Evolutionary conservation across 345 rosid species (phyloP), one percentile per base, ranked within the genome.

Genomic region (Lepidium didymum): DNA sequence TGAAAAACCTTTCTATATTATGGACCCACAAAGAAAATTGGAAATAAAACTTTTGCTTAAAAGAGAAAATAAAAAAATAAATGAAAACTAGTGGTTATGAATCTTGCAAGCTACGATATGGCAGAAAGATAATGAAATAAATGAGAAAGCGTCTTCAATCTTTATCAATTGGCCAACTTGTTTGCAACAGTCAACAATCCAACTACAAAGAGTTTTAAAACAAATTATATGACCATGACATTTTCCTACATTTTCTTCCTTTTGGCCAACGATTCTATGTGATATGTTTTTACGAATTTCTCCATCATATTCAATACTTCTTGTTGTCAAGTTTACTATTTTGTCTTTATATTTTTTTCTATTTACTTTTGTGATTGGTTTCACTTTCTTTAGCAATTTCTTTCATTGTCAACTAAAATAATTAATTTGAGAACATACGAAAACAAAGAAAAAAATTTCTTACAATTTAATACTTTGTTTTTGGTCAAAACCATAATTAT

Each of bases 141-240:
- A n/a, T 36, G 35, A 54, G 56, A 71, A 62, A 19, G 15, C 19
- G 41, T 71, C 63, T 62, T 61, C 65, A 10, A 34, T 29, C 53
- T n/a, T 62, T 14, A 36, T 72, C 76, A 55, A 54, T 36, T 54
- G 0, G 13, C 69, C 75, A 54, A 62, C 50, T 55, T 45, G 64
- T 63, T 23, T 29, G 64, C 70, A 63, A 56, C 56, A 63, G 47
- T 69, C 25, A 63, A 45, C 49, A 72, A 63, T 63, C 70, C 43
- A 63, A 72, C 64, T 55, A 55, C 46, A 44, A 27, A 4, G 15
- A 51, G 29, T 61, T 34, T 10, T 42, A 27, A 42, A 23, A 62
- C 14, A 33, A 29, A 34, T 19, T 42, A 62, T 50, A 21, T 70
- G 75, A 71, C n/a, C 9, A 54, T 46, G 75, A 37, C 70, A 45